Conservation (phyloP, 306 rosid genomes). For the Cicer arietinum region DNA sequence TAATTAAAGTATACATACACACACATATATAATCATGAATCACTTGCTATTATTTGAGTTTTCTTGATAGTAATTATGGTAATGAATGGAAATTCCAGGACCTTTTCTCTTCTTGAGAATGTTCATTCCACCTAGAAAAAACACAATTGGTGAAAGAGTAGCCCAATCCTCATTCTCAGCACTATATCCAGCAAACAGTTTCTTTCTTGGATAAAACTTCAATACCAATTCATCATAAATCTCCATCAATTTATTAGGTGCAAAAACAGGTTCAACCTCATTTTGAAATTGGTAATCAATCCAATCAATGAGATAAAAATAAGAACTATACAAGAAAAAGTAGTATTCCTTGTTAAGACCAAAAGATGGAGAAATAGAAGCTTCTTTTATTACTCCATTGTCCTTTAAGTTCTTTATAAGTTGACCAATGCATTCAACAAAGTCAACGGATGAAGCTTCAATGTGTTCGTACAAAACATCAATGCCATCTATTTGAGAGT, state of each 20-base stretch:
- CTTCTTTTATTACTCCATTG: background rate
- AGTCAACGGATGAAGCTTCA: conserved; percentile 30
- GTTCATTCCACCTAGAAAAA: conserved; percentile 48
- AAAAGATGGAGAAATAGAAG: conserved; percentile 52
- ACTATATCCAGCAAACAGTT: conserved; percentile 54
- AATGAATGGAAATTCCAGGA: conserved; percentile 51
- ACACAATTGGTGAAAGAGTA: conserved; percentile 51
- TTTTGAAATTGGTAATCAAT: conserved; percentile 59
- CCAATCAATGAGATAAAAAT: background rate
- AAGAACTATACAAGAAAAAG: background rate
- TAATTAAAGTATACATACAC: background rate
- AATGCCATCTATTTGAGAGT: conserved; percentile 40
- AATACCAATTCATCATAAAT: background rate
- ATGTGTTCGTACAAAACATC: conserved; percentile 47
- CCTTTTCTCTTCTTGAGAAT: conserved; percentile 41
- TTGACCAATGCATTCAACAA: conserved; percentile 38
- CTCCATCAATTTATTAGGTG: background rate
- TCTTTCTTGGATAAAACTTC: conserved; percentile 40
- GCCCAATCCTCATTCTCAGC: conserved; percentile 55
- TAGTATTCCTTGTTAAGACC: conserved; percentile 32
- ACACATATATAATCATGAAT: background rate
- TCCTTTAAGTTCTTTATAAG: conserved; percentile 45
- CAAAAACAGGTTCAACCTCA: conserved; percentile 28
- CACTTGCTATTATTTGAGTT: background rate
- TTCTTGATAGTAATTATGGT: conserved; percentile 48